Percentiles rank a stretch among this genome's conserved stretches.
Evolutionary conservation across 2,329 filamentous ascomycete genomes (phyloP).

Genomic region (Penicillium palitans): DNA sequence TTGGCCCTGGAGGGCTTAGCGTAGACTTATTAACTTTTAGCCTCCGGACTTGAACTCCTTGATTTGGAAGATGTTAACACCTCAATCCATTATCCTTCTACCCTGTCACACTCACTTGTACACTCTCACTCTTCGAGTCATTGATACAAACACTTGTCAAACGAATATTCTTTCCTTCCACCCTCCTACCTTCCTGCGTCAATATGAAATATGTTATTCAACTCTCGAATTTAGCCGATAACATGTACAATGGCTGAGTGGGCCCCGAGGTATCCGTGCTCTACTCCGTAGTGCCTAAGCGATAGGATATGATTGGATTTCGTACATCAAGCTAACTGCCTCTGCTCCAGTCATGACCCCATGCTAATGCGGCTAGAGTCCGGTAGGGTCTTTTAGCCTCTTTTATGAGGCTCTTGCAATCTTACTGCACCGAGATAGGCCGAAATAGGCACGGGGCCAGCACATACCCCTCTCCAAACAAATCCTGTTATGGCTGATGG

Average conservation of each 20-base stretch:
- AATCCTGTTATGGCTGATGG: neutral
- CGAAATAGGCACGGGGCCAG: neutral
- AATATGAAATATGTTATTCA: no score
- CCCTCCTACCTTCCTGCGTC: neutral
- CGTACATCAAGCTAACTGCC: neutral
- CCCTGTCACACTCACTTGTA: neutral
- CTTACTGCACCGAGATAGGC: constrained; percentile 3
- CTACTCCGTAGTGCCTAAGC: neutral
- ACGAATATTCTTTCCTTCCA: neutral
- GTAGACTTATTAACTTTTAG: neutral
- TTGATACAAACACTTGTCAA: neutral
- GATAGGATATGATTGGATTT: constrained; percentile 4
- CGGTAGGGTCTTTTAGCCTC: constrained; percentile 9
- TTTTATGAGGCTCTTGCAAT: constrained; percentile 24
- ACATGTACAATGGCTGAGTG: neutral
- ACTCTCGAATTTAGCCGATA: neutral
- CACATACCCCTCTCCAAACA: neutral
- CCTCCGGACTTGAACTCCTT: neutral
- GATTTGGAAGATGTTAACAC: neutral
- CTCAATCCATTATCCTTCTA: neutral
- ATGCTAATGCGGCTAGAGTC: constrained; percentile 8
- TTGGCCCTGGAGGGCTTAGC: neutral
- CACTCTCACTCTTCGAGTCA: neutral
- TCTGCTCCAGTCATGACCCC: constrained; percentile 11
- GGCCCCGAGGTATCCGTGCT: constrained; percentile 1